phyloP scores from a whole-genome alignment of 805 yeast species.

The Schizosaccharomyces octosporus region DNA sequence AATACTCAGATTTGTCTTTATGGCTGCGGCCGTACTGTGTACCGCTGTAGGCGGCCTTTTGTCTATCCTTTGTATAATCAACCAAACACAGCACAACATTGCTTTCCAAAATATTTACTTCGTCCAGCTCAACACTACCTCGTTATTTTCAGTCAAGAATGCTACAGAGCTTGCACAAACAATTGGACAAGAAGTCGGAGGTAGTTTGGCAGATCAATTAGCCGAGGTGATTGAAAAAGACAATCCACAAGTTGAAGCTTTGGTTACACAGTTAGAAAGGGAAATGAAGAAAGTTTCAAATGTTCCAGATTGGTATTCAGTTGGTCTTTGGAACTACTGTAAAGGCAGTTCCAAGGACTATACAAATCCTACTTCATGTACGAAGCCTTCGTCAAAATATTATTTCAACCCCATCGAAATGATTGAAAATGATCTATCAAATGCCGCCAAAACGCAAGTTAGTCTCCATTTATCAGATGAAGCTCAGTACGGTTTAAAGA shows the following conservation, averaged over 20 bases:
- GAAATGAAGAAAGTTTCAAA: not conserved
- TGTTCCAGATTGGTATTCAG: slow-evolving; percentile 23
- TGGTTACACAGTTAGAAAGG: not conserved
- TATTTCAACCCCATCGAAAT: slow-evolving; percentile 27
- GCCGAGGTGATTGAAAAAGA: not conserved
- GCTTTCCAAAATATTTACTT: not conserved
- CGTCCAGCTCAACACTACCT: not conserved
- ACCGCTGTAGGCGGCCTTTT: not conserved
- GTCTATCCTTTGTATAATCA: not conserved
- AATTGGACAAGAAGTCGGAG: not conserved
- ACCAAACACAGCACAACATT: not conserved
- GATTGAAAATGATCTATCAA: slow-evolving; percentile 9
- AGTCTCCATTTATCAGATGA: not conserved
- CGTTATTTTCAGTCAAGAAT: not conserved
- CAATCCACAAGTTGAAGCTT: not conserved
- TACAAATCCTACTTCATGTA: slow-evolving; percentile 21
- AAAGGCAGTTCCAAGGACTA: slow-evolving; percentile 14
- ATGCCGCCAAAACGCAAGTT: not conserved
- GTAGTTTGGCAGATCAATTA: not conserved
- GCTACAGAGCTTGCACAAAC: not conserved
- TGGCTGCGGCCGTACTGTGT: not conserved
- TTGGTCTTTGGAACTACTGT: slow-evolving; percentile 47
- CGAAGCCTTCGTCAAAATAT: slow-evolving; percentile 29
- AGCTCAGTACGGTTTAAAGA: not conserved
- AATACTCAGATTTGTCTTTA: not conserved